These are phyloP conservation scores for Citrullus amarus DNA, from an alignment of 306 rosid genomes.

Conservation along the genomic window DNA sequence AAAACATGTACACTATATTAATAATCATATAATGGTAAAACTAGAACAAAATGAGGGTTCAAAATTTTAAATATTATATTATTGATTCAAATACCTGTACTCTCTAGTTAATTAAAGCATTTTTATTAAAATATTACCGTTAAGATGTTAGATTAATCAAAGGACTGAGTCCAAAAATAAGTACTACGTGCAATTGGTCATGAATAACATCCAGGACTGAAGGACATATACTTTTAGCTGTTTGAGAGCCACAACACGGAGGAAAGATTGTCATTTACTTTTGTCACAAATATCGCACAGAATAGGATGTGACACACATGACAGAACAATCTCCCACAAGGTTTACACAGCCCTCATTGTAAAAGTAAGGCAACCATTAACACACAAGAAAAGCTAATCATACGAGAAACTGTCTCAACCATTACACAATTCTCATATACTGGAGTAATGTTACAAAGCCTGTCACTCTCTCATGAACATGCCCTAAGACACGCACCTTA, in stretches of 20 bases:
- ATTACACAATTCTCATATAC: neutral
- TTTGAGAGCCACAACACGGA: neutral
- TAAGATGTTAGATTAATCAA: neutral
- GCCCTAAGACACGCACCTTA: neutral
- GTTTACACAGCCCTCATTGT: neutral
- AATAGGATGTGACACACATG: neutral
- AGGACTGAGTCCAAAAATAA: neutral
- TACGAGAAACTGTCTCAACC: neutral
- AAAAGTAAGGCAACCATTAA: neutral
- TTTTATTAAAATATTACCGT: neutral
- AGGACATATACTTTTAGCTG: neutral
- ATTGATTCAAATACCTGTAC: neutral
- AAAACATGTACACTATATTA: neutral
- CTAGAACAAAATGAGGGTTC: neutral
- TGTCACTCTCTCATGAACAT: neutral
- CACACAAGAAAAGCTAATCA: neutral
- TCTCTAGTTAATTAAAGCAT: neutral
- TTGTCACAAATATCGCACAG: neutral
- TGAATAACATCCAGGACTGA: neutral
- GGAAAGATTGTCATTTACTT: neutral
- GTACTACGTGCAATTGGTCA: neutral
- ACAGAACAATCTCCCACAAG: neutral
- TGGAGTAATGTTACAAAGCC: neutral
- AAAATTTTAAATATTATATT: neutral
- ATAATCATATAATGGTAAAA: neutral